Evolutionary conservation across 176 grass and related monocot genomes (phyloP).

Genomic region (Themeda triandra): DNA sequence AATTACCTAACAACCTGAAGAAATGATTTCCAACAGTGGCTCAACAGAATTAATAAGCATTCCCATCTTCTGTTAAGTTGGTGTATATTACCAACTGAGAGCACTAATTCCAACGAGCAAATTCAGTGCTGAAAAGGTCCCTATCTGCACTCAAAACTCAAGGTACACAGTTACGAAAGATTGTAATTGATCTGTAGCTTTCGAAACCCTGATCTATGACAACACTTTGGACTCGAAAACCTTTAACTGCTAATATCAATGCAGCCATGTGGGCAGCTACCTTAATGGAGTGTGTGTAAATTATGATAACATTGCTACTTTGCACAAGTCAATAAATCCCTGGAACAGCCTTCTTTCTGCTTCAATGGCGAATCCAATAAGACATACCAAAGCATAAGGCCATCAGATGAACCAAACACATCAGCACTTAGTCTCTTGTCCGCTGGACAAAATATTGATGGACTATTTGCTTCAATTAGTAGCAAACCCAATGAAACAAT

Average conservation of each 20-base stretch:
- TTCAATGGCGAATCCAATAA: not conserved
- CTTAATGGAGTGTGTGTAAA: not conserved
- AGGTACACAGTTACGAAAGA: not conserved
- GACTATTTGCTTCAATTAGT: not conserved
- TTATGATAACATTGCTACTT: not conserved
- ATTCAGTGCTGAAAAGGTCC: not conserved
- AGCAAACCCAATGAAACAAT: not conserved
- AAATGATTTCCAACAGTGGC: not conserved
- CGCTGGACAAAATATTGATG: not conserved
- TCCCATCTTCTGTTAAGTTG: not conserved
- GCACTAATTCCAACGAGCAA: not conserved
- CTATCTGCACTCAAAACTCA: not conserved
- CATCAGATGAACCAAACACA: not conserved
- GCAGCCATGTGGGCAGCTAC: not conserved
- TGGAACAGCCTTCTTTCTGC: not conserved
- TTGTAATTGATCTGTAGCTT: not conserved
- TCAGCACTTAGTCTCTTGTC: not conserved
- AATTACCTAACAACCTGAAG: not conserved
- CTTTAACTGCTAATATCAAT: not conserved
- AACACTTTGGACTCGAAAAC: not conserved
- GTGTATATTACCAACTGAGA: not conserved
- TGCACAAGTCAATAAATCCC: not conserved
- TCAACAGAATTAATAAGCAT: not conserved
- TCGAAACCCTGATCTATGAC: not conserved
- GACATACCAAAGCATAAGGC: not conserved